Evolutionary conservation across 495 filamentous ascomycete genomes (phyloP).

Genomic region (Daldinia concentrica): DNA sequence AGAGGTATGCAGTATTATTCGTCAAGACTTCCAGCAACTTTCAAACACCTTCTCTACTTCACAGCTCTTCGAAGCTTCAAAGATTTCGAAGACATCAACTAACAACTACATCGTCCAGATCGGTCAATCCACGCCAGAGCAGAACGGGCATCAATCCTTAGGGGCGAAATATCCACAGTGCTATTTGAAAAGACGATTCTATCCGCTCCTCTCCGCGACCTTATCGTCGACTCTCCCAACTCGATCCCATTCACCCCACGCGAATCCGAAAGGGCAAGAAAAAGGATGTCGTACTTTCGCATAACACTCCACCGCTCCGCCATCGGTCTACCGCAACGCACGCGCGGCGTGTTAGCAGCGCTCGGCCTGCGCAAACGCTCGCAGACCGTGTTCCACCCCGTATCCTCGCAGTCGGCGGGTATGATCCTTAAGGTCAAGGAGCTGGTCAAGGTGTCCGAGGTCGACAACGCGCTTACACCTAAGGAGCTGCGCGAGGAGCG

Average conservation of each 20-base stretch:
- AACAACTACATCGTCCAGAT: not conserved
- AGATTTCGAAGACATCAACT: not conserved
- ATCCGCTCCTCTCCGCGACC: not conserved
- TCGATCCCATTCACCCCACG: not conserved
- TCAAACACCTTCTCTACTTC: not conserved
- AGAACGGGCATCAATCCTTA: not conserved
- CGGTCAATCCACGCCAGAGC: not conserved
- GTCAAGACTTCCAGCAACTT: not conserved
- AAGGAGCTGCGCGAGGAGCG: slow-evolving; percentile 77
- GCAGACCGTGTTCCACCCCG: slow-evolving; percentile 91
- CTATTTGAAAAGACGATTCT: not conserved
- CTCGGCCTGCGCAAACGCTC: slow-evolving; percentile 89
- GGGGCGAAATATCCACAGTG: not conserved
- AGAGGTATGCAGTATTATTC: not conserved
- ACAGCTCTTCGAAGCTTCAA: not conserved
- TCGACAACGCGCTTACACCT: slow-evolving; percentile 73
- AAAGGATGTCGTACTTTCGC: slow-evolving; percentile 86
- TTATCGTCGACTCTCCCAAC: not conserved
- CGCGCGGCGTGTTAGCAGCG: slow-evolving; percentile 83
- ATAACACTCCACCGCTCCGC: slow-evolving; percentile 92
- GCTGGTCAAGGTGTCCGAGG: slow-evolving; percentile 85
- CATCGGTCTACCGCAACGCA: slow-evolving; percentile 89
- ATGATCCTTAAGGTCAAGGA: slow-evolving; percentile 99
- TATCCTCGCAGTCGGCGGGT: slow-evolving; percentile 83
- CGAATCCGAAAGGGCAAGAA: not conserved